These are phyloP conservation scores for Metschnikowia lachancei DNA, from an alignment of 805 yeast species.

Conservation along the genomic window DNA sequence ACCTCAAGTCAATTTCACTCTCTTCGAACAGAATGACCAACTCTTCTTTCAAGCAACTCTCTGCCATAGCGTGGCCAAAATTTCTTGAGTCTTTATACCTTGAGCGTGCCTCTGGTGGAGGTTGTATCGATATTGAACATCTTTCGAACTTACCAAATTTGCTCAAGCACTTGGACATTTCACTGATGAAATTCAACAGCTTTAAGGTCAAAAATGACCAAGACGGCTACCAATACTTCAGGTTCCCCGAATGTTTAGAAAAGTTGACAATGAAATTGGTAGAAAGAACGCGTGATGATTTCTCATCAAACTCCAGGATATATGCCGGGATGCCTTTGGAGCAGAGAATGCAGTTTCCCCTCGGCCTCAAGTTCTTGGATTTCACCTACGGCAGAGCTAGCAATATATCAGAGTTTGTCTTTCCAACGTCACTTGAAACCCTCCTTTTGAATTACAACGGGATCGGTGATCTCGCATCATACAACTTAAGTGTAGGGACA, in stretches of 20 bases:
- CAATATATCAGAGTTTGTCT: conserved; percentile 22
- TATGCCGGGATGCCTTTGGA: too few species aligned
- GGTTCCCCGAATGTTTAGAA: too few species aligned
- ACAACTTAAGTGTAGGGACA: conserved; percentile 14
- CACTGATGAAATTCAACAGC: conserved; percentile 21
- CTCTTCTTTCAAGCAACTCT: conserved; percentile 17
- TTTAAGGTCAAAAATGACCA: conserved; percentile 6
- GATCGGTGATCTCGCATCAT: conserved; percentile 22
- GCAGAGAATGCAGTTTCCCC: conserved; percentile 25
- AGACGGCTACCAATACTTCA: conserved; percentile 21
- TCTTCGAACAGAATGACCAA: too few species aligned
- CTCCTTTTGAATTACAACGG: conserved; percentile 28
- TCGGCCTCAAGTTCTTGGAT: conserved; percentile 21
- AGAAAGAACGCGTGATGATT: background rate
- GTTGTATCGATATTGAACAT: conserved; percentile 19
- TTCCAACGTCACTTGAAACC: conserved; percentile 23
- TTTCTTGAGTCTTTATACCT: conserved; percentile 19
- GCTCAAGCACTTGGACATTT: conserved; percentile 26
- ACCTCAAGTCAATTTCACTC: conserved; percentile 25
- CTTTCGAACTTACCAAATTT: conserved; percentile 23
- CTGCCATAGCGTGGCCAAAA: conserved; percentile 25
- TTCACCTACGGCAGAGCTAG: conserved; percentile 26
- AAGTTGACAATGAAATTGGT: too few species aligned
- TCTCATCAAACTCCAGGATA: too few species aligned
- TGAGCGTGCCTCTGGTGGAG: conserved; percentile 26